phyloP scores from a whole-genome alignment of 495 filamentous ascomycete genomes.

The Neurospora tetrasperma region DNA sequence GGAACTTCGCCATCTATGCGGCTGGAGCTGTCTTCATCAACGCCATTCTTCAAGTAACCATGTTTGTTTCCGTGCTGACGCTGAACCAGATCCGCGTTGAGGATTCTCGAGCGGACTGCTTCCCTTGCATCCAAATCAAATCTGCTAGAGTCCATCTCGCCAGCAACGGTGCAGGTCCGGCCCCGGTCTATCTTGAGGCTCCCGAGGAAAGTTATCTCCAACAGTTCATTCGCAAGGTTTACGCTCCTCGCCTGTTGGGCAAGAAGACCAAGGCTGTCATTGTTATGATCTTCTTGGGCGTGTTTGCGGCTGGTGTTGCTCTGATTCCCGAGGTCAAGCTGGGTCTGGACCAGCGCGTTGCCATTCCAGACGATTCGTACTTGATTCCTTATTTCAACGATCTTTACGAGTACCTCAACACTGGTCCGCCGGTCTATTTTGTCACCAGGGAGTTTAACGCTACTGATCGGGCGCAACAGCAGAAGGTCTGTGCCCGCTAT shows the following conservation, averaged over 20 bases:
- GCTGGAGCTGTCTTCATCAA: slow-evolving; percentile 96
- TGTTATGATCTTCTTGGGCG: slow-evolving; percentile 68
- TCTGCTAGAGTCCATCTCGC: slow-evolving; percentile 45
- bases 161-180: slow-evolving; percentile 23
- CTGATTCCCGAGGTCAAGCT: slow-evolving; percentile 76
- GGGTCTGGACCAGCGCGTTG: slow-evolving; percentile 87
- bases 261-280: slow-evolving; percentile 67
- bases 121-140: slow-evolving; percentile 74
- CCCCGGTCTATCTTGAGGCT: slow-evolving; percentile 43
- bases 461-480: slow-evolving; percentile 63
- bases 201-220: slow-evolving; percentile 77
- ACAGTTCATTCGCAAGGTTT: slow-evolving; percentile 75
- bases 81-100: slow-evolving; percentile 86
- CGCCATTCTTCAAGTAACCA: slow-evolving; percentile 85
- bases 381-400: slow-evolving; percentile 93
- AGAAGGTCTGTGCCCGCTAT: slow-evolving; percentile 84
- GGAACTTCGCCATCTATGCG: slow-evolving; percentile 94
- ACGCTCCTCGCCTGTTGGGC: slow-evolving; percentile 72
- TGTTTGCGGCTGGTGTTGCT: slow-evolving; percentile 78
- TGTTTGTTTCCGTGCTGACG: slow-evolving; percentile 86
- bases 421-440: slow-evolving; percentile 92
- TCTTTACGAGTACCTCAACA: slow-evolving; percentile 81
- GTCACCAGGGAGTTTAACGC: slow-evolving; percentile 73
- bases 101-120: slow-evolving; percentile 78
- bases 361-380: slow-evolving; percentile 86